Percentiles rank a stretch among this genome's conserved stretches.
These are phyloP conservation scores for Aspergillus felis DNA, from an alignment of 2,329 filamentous ascomycete species.

Conservation along the genomic window DNA sequence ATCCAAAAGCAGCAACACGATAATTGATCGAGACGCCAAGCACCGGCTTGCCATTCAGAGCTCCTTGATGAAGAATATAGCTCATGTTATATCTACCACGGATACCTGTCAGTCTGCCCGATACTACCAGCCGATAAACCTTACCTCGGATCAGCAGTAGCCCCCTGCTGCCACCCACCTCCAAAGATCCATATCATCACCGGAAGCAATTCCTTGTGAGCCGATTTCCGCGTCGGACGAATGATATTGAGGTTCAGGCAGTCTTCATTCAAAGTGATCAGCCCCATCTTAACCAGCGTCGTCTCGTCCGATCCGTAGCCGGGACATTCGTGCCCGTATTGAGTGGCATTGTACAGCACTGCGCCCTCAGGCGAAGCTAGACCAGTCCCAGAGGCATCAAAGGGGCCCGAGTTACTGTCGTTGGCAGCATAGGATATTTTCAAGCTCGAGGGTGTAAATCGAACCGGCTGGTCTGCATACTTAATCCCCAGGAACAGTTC, in stretches of 20 bases:
- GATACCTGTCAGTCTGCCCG: background rate
- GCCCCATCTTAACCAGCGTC: constrained; percentile 16
- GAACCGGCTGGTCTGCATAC: constrained; percentile 23
- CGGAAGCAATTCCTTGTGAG: constrained; percentile 15
- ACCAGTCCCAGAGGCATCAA: background rate
- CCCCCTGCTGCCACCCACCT: constrained; percentile 28
- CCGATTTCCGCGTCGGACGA: constrained; percentile 9
- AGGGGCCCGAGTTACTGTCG: constrained; percentile 19
- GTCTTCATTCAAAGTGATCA: constrained; percentile 21
- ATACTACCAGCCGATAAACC: background rate
- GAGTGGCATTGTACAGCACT: constrained; percentile 25
- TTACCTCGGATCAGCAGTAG: constrained; percentile 29
- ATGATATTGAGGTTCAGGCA: constrained; percentile 28
- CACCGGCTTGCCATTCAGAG: constrained; percentile 23
- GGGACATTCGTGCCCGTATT: constrained; percentile 30
- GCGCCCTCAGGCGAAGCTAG: background rate
- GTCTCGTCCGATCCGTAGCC: constrained; percentile 28
- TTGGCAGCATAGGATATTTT: constrained; percentile 18
- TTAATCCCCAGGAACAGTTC: constrained; percentile 29
- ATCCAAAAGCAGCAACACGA: constrained; percentile 28
- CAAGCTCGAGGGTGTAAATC: constrained; percentile 23
- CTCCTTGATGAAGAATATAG: constrained; percentile 26
- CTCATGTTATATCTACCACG: constrained; percentile 29
- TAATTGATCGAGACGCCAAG: constrained; percentile 32
- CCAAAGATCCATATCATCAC: constrained; percentile 32